Evolutionary conservation across 2,329 filamentous ascomycete genomes (phyloP), one percentile per base, ranked within the genome.

Genomic region (Periglandula ipomoeae): DNA sequence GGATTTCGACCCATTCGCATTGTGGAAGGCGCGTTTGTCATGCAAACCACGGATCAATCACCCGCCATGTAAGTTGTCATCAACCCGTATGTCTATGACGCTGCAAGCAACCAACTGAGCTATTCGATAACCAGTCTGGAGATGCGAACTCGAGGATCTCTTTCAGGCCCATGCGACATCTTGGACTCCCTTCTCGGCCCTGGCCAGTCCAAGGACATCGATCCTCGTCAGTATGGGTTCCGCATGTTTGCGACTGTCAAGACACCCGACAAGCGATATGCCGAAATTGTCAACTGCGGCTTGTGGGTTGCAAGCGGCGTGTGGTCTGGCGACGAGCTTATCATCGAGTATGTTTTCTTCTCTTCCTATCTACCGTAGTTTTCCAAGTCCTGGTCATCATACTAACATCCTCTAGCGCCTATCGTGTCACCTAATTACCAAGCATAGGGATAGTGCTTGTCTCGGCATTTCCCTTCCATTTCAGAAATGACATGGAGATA

Each of bases 231-330:
- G 48, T 75, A 75, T 53, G 70, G 69, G 50, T 75, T 75, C 53
- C 68, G 71, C 52, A 63, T 75, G 55, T 73, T 72, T 50, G 67
- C 72, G 50, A 72, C 70, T 17, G 70, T 75, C 63, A 72, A 74
- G 58, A 74, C 73, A 20, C 64, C 70, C 3, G 73, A 75, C 59
- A 68, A 71, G 56, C 66, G 73, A 26, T 75, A 75, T 54, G 65
- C 65, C 43, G 70, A 73, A 48, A 68, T 68, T 49, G 65, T 75
- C 22, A 75, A 75, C 57, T 73, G 69, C 56, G 72, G 70, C 5
- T 62, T 75, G 46, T 75, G 72, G 72, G 65, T 75, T 42, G 72
- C 71, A 6, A 73, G 70, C 57, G 72, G 71, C 44, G 70, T 72
- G 57, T 71, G 70, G 62, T 69, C 65, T 48, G 67, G 62, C 47